Base-by-base conservation (phyloP, 2,329 filamentous ascomycete species). In the Cytospora schulzeri region DNA sequence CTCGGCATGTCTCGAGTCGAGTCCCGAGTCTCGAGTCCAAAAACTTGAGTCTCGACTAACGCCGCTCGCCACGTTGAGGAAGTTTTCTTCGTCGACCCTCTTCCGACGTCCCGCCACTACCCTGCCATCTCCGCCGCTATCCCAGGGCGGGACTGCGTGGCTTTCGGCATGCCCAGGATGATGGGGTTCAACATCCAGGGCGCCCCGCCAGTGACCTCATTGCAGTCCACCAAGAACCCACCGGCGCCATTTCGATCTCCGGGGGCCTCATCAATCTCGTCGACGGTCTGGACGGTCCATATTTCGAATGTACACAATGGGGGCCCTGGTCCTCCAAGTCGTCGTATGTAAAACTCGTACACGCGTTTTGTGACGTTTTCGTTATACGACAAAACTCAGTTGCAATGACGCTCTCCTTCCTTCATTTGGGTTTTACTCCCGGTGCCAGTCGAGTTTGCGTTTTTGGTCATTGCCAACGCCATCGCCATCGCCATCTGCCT, bases 341-440 rank as follows among this genome's bases (percentile, higher is more conserved):
- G n/a, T n/a, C n/a, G n/a, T n/a, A 3, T 12, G 26, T 28, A 52
- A 14, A n/a, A 38, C 7, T 52, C 57, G 33, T 60, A 11, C 45
- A 35, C 58, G 38, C 60, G 52, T 28, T 50, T 38, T 38, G 55
- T 62, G 60, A 62, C 60, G 60, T 62, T 56, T 56, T 22, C n/a
- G 19, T 56, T 62, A 48, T 22, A 48, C 45, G 7, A 48, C n/a
- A 14, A 24, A 24, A 22, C 9, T 48, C 9, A 14, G 19, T n/a
- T 4, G n/a, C 45, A 48, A 48, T 24, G n/a, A 48, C n/a, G 45
- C n/a, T 14, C n/a, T 48, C 11, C 45, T 48, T 24, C 5, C 11
- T 48, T 48, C n/a, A 24, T 24, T 11, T 19, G 38, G 12, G 38
- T 17, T n/a, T n/a, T 15, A n/a, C 2, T 31, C 15, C 17, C 6